Percentiles rank a stretch among this genome's conserved stretches.
These are phyloP conservation scores for Toxoplasma gondii DNA, from an alignment of 169 alveolate species.

Conservation along the genomic window DNA sequence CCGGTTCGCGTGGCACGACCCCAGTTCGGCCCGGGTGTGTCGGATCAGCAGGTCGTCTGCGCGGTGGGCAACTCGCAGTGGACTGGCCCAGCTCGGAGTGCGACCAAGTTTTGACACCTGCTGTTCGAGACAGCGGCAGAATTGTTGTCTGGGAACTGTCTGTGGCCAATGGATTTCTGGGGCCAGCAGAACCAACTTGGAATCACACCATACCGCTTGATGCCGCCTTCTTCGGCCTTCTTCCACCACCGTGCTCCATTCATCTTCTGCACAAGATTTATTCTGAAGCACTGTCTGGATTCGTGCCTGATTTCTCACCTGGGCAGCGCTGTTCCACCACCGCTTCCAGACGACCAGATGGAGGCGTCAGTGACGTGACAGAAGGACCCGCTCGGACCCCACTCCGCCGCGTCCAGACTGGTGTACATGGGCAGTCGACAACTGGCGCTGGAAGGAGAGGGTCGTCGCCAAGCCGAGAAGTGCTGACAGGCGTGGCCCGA, in stretches of 20 bases:
- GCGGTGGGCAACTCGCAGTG: background rate
- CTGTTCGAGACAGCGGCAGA: background rate
- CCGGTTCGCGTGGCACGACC: no score
- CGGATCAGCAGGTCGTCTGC: no score
- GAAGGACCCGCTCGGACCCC: background rate
- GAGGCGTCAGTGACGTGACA: background rate
- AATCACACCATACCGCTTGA: background rate
- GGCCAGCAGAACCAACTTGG: conserved; percentile 30
- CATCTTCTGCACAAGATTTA: background rate
- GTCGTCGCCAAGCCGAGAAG: background rate
- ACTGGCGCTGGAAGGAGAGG: background rate
- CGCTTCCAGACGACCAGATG: background rate
- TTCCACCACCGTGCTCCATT: background rate
- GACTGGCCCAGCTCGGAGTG: background rate
- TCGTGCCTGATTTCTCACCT: background rate
- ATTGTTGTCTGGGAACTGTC: background rate
- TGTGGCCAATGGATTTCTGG: background rate
- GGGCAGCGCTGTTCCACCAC: background rate
- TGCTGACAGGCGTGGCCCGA: background rate
- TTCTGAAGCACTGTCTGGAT: background rate
- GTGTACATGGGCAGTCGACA: background rate
- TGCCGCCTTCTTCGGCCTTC: conserved; percentile 24
- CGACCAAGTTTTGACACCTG: background rate
- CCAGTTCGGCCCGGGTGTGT: no score
- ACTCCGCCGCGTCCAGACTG: background rate